Conservation (phyloP, 306 rosid genomes). For the Corylus americana region DNA sequence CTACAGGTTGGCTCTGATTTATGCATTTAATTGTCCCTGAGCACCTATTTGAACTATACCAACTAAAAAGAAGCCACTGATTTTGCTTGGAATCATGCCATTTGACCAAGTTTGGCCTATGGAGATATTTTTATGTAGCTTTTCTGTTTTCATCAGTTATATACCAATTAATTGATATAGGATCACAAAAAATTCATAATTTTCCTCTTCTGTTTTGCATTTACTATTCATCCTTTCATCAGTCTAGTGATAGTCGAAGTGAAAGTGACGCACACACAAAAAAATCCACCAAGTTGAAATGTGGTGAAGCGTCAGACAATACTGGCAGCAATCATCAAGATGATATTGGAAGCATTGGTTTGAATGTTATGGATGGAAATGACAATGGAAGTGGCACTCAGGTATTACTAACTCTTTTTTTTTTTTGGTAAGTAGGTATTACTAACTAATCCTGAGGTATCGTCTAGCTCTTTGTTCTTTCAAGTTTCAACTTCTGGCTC, state of each 20-base stretch:
- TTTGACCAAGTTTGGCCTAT: neutral
- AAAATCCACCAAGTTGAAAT: neutral
- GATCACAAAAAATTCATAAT: neutral
- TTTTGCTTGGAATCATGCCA: neutral
- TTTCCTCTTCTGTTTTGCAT: constrained; percentile 1
- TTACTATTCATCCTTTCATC: constrained; percentile 15
- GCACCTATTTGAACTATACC: constrained; percentile 11
- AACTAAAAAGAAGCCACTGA: neutral
- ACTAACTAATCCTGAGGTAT: neutral
- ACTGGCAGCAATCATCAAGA: constrained; percentile 1
- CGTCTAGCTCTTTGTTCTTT: neutral
- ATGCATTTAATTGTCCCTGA: neutral
- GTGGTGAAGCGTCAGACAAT: neutral
- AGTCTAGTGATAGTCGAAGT: neutral
- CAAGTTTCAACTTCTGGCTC: neutral
- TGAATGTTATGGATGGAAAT: constrained; percentile 4
- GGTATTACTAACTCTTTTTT: neutral
- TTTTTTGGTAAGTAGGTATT: neutral
- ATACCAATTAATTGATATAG: too few relatives aligned
- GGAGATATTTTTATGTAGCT: neutral
- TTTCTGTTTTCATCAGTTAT: too few relatives aligned
- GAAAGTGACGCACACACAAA: neutral
- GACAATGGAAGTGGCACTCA: constrained; percentile 10
- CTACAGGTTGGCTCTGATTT: neutral
- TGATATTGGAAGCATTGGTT: constrained; percentile 5